phyloP scores from a whole-genome alignment of 352 stramenopile genomes.

The Elongisporangium anandrum region DNA sequence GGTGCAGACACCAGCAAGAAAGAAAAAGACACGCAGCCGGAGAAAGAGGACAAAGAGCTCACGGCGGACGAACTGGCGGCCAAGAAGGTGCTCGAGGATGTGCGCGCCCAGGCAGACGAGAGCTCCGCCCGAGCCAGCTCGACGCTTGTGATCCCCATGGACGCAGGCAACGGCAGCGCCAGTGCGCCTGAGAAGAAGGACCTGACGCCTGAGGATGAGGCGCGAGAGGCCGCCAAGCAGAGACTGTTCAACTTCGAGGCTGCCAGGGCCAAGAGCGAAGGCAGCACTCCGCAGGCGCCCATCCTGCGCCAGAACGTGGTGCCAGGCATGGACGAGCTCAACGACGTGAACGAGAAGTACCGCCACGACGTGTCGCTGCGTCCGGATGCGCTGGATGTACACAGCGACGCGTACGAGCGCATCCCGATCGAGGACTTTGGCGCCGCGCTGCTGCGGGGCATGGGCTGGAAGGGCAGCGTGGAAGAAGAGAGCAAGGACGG shows the following conservation, averaged over 20 bases:
- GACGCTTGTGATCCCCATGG: constrained; percentile 58
- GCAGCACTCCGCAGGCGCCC: constrained; percentile 25
- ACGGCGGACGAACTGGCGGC: constrained; percentile 37
- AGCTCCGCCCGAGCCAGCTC: neutral
- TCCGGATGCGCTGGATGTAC: constrained; percentile 77
- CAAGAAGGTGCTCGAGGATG: constrained; percentile 33
- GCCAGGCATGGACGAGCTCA: constrained; percentile 54
- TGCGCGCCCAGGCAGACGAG: constrained; percentile 9
- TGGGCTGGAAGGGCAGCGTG: constrained; percentile 93
- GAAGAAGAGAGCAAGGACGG: constrained; percentile 40
- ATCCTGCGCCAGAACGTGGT: constrained; percentile 77
- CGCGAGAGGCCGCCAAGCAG: constrained; percentile 9
- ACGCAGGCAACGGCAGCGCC: neutral
- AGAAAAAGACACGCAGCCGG: neutral
- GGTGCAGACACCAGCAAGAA: neutral
- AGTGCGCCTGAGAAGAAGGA: constrained; percentile 8
- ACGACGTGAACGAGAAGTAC: constrained; percentile 81
- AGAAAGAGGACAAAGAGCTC: constrained; percentile 2
- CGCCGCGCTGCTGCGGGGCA: constrained; percentile 93
- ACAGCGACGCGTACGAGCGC: constrained; percentile 79
- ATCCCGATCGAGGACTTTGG: constrained; percentile 96
- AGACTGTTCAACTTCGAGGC: constrained; percentile 39
- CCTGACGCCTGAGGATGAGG: neutral
- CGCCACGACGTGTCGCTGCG: constrained; percentile 75
- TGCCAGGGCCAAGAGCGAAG: constrained; percentile 12